Evolutionary conservation across 805 yeast species (phyloP), one percentile per base, ranked within the genome.

Genomic region (Pichia phayaonensis): DNA sequence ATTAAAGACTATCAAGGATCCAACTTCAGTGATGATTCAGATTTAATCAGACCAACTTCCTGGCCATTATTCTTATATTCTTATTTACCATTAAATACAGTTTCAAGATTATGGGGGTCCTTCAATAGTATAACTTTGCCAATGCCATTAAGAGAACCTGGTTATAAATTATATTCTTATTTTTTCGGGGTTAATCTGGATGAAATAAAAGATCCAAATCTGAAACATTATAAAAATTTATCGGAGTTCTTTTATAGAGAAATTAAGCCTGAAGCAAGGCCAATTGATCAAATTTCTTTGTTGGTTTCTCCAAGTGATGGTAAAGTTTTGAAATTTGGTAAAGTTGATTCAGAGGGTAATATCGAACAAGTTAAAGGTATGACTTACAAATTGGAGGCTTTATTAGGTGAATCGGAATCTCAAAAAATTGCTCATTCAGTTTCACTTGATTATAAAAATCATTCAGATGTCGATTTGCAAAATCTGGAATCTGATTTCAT

Each of bases 341-440:
- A 87, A 40, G 72, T 74, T 47, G 56, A 58, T 24, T 81, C 80
- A 48, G 77, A 84, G 58, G 96, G 96, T 34, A 87, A 86, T 57
- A 89, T 94, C 53, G 98, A 94, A 66, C 98, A 92, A 67, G 98
- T 94, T 40, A 94, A 94, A 70, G 99, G 99, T 8, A 80, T 94
- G 80, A 88, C 95, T 1, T 94, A 94, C 66, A 83, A 95, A 2
- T 76, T 94, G 16, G 92, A 87, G 57, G 90, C 95, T 11, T 77
- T 94, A 49, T 74, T 94, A 44, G 99, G 99, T 4, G 74, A 79
- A 45, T 53, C 59, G 7, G 55, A 59, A 47, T 66, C 74, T 13
- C 62, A 64, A 18, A 70, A 69, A 49, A 63, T 79, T 51, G 84
- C 83, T 13, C 84, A 74, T 39, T 54, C 54, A n/a, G 40, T 38